Conservation (phyloP, 345 rosid genomes). For the Lepidium aucheri region DNA sequence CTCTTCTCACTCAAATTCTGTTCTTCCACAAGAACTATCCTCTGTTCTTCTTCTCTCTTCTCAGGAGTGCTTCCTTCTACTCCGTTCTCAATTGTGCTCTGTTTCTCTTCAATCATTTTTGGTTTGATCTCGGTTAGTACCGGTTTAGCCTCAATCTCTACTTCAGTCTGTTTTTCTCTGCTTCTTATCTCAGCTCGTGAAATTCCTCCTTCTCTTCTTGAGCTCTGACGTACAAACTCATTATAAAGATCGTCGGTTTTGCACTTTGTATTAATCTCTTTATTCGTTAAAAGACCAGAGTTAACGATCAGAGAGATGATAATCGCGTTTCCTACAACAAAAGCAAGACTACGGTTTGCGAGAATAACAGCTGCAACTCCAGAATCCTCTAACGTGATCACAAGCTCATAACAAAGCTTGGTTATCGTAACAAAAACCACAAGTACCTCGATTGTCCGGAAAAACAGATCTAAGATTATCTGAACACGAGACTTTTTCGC, state of each 20-base stretch:
- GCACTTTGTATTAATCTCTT: slow-evolving; percentile 16
- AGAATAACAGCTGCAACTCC: slow-evolving; percentile 36
- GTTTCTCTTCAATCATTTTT: not conserved
- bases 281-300: slow-evolving; percentile 43
- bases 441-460: slow-evolving; percentile 46
- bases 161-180: slow-evolving; percentile 26
- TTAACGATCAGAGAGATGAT: slow-evolving; percentile 55
- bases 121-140: not conserved
- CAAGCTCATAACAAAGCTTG: slow-evolving; percentile 42
- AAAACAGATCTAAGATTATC: slow-evolving; percentile 36
- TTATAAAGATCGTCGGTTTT: slow-evolving; percentile 35
- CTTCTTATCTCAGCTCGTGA: slow-evolving; percentile 1
- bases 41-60: not conserved
- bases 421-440: slow-evolving; percentile 41
- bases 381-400: slow-evolving; percentile 48
- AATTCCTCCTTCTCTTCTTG: slow-evolving; percentile 14
- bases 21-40: not conserved
- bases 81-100: not conserved
- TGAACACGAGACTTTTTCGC: slow-evolving; percentile 36
- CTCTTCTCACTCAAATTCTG: slow-evolving; percentile 4
- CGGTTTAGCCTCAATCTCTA: not conserved
- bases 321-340: slow-evolving; percentile 64
- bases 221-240: slow-evolving; percentile 41
- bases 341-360: slow-evolving; percentile 58
- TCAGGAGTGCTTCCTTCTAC: not conserved